These are phyloP conservation scores for Fusarium mundagurra DNA, from an alignment of 2,329 filamentous ascomycete species.

Conservation along the genomic window DNA sequence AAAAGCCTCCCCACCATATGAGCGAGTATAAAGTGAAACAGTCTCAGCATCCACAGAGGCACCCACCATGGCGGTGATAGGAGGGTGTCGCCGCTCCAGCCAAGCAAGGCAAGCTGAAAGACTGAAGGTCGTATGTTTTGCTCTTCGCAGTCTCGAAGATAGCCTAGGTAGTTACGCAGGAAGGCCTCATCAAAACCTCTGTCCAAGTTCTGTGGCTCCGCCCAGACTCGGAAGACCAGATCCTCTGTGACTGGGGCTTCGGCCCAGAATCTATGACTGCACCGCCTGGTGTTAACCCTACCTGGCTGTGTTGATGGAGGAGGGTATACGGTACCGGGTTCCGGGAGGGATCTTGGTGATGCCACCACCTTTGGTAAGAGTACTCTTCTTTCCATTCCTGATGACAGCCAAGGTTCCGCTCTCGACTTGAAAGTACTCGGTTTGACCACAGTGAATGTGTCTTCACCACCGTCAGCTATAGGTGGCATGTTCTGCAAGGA, in stretches of 20 bases:
- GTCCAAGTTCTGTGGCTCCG: not conserved
- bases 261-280: not conserved
- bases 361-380: not conserved
- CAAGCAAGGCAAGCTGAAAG: not conserved
- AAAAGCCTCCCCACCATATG: not conserved
- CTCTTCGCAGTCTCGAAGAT: not conserved
- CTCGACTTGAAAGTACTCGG: not conserved
- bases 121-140: not conserved
- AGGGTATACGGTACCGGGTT: not conserved
- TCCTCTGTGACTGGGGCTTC: not conserved
- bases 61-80: not conserved
- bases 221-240: not conserved
- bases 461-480: not conserved
- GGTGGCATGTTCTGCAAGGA: too few species aligned
- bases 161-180: not conserved
- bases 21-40: not conserved
- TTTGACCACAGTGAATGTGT: not conserved
- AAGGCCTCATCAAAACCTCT: not conserved
- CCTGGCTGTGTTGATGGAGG: fast-evolving
- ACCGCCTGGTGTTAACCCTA: not conserved
- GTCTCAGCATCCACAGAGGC: not conserved
- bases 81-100: not conserved
- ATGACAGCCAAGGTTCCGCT: not conserved
- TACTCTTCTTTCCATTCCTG: not conserved
- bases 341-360: not conserved